A percentile compares a stretch with the other conserved stretches of the same genome.
phyloP scores from a whole-genome alignment of 306 rosid genomes.

The Amphicarpaea edgeworthii region DNA sequence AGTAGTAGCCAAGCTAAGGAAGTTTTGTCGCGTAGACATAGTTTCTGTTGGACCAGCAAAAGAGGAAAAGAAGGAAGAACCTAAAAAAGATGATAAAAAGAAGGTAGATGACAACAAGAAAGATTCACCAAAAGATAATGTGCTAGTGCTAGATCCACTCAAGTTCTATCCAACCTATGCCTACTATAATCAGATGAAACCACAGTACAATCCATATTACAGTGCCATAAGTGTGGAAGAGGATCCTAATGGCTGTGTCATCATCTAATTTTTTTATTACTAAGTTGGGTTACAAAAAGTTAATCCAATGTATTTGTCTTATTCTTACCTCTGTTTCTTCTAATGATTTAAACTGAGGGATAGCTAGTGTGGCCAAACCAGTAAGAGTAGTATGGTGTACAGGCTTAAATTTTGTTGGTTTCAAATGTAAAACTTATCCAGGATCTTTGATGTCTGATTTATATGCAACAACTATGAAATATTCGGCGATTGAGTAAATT shows the following conservation, averaged over 20 bases:
- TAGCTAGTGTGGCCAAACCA: constrained; percentile 17
- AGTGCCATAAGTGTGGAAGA: constrained; percentile 50
- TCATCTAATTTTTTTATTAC: constrained; percentile 44
- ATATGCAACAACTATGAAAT: neutral
- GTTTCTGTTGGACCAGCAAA: constrained; percentile 74
- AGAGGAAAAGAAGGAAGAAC: constrained; percentile 64
- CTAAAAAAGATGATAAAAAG: constrained; percentile 43
- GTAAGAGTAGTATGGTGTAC: constrained; percentile 1
- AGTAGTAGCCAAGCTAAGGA: constrained; percentile 66
- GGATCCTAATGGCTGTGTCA: constrained; percentile 73
- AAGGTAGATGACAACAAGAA: neutral
- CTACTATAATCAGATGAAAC: constrained; percentile 37
- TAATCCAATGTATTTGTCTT: neutral
- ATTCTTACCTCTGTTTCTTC: neutral
- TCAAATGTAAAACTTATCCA: neutral
- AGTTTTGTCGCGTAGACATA: constrained; percentile 52
- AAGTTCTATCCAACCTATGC: constrained; percentile 2
- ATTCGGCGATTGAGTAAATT: neutral
- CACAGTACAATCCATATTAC: constrained; percentile 42
- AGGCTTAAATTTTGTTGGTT: neutral
- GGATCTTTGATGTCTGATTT: neutral
- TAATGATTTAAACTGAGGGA: neutral
- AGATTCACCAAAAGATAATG: neutral
- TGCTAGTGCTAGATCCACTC: constrained; percentile 2
- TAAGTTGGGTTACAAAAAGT: neutral